Evolutionary conservation across 2,329 filamentous ascomycete genomes (phyloP), one percentile per base, ranked within the genome.

Genomic region (Davidsoniella virescens): DNA sequence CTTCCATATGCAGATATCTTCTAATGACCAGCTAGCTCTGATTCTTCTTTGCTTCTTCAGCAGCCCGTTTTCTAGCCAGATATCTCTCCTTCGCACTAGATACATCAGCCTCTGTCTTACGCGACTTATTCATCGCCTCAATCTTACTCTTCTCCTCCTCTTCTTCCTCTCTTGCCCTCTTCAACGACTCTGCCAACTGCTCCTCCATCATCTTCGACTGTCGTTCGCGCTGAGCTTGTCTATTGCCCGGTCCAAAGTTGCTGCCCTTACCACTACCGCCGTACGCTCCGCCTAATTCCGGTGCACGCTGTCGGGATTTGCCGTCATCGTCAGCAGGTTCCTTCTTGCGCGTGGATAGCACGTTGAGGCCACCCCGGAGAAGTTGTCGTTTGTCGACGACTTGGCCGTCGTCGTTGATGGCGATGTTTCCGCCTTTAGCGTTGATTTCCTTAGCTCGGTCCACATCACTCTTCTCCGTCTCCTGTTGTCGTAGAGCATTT

Each of bases 351-450:
- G 40, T 44, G 57, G 73, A 68, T 46, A 73, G 72, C 16, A 92
- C 66, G 58, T 93, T 93, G 47, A 93, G 70, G 23, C 85, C 85
- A 5, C 84, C 82, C 44, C 69, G 73, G 5, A 93, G 72, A 7
- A 92, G 68, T 61, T 92, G 80, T n/a, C 84, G 72, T 68, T 87
- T 90, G 61, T 93, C 85, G 23, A 86, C 81, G 1, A 92, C 80
- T 60, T 88, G 78, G 0, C 85, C 85, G 38, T 92, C 85, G 54
- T 92, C 85, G 58, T 90, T 90, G 58, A 90, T 65, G 6, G 78
- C 73, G 38, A 92, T 73, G 3, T 69, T 67, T 0, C 66, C 78
- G 55, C 68, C 76, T 54, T 70, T 77, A 38, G 75, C 72, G 49
- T 80, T 81, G 48, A 87, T 71, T 58, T 84, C 80, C 44, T 68